A percentile compares a stretch with the other conserved stretches of the same genome.
These are phyloP conservation scores for Phytophthora chlamydospora DNA, from an alignment of 352 stramenopile species.

Conservation along the genomic window DNA sequence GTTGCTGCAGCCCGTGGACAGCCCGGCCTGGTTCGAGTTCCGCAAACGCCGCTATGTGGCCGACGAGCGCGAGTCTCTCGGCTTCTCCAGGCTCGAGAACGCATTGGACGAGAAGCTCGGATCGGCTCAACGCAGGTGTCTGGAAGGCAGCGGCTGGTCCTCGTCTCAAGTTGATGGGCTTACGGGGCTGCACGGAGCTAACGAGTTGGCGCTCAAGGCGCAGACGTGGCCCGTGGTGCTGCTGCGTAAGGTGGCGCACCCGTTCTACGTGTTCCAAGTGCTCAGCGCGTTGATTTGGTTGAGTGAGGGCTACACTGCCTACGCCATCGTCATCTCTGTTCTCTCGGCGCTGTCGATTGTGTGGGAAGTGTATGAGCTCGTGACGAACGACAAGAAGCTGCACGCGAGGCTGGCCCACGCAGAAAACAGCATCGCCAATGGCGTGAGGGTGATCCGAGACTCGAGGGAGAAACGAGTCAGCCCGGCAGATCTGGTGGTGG, in stretches of 20 bases:
- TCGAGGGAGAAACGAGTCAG: constrained; percentile 46
- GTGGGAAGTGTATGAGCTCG: constrained; percentile 73
- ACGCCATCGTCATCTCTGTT: constrained; percentile 64
- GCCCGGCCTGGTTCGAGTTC: constrained; percentile 68
- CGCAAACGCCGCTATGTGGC: constrained; percentile 73
- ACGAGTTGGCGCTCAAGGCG: constrained; percentile 60
- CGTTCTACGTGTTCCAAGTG: constrained; percentile 85
- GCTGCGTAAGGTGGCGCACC: constrained; percentile 72
- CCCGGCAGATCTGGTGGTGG: constrained; percentile 61
- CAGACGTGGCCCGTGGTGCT: constrained; percentile 55
- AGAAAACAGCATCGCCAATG: constrained; percentile 61
- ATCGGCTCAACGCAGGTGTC: constrained; percentile 34
- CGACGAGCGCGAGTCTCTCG: constrained; percentile 46
- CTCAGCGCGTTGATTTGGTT: constrained; percentile 74
- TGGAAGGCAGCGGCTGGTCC: constrained; percentile 34
- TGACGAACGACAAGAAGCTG: constrained; percentile 67
- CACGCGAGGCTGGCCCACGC: constrained; percentile 58
- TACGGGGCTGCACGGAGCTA: constrained; percentile 54
- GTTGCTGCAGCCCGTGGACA: constrained; percentile 35
- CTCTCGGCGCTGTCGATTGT: constrained; percentile 74
- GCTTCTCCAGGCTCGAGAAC: constrained; percentile 62
- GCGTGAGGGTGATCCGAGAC: constrained; percentile 65
- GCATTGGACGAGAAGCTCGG: constrained; percentile 54
- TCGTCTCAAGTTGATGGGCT: constrained; percentile 42
- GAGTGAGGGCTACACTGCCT: constrained; percentile 67